Evolutionary conservation across 2,329 filamentous ascomycete species (phyloP), one percentile per base, ranked within the genome.

Genomic region (Helotiales sp.): DNA sequence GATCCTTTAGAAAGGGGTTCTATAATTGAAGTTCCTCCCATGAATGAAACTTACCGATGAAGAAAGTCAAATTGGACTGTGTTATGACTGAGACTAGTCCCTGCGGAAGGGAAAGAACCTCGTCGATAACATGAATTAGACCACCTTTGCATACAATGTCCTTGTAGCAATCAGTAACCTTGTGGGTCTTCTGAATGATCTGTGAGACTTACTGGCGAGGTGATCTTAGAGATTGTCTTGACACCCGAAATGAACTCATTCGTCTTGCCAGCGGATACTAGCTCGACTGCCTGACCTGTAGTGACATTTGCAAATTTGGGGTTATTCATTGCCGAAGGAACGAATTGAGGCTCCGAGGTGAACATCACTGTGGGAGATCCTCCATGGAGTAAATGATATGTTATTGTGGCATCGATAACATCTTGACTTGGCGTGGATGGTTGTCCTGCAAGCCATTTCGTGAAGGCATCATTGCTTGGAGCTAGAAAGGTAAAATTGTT

Each of bases 81-180:
- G 55, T 52, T 44, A 60, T 49, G 12, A 50, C 33, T 0, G 30
- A 13, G 4, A 59, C 57, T n/a, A 56, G 34, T n/a, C 22, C 47
- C 5, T 52, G 25, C 0, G 81, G 81, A 6, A 82, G 70, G 0
- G 71, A 72, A 6, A 83, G 73, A 17, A 81, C 72, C 6, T 67
- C 67, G 64, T 83, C 73, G 52, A 84, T 75, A 40, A 83, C 72
- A 63, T 84, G 81, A 3, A 86, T 77, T 27, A 80, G 71, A 27
- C 81, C 81, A 49, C 80, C 77, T n/a, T 77, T 77, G 65, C 80
- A 84, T 62, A 79, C 76, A 50, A 83, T 71, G 64, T 83, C 77
- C 78, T n/a, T 80, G 33, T 8, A n/a, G 31, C 4, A 34, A 19
- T 57, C 29, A 55, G 51, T 48, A 34, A n/a, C n/a, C n/a, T n/a